Conservation (phyloP, 2,329 filamentous ascomycete species). For the Lachnellula suecica region DNA sequence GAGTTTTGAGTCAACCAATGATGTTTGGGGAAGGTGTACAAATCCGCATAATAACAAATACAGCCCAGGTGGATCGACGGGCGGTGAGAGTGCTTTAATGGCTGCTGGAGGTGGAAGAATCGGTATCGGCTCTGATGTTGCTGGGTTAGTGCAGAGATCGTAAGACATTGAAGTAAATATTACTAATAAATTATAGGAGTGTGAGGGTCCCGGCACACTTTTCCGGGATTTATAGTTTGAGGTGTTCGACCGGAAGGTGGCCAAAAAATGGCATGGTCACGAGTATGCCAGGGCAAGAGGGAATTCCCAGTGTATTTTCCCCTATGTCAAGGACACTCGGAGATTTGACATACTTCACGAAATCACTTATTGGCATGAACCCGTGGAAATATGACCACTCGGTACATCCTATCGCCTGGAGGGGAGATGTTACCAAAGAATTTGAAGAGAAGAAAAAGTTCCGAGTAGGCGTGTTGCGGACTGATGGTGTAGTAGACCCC, state of each 20-base stretch:
- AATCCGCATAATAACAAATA: constrained; percentile 86
- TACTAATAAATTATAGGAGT: constrained; percentile 58
- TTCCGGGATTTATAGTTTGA: constrained; percentile 82
- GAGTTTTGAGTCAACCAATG: constrained; percentile 44
- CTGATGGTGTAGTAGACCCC: constrained; percentile 81
- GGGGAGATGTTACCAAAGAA: constrained; percentile 57
- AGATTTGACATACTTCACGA: constrained; percentile 83
- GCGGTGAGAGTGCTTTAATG: constrained; percentile 70
- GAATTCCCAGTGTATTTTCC: constrained; percentile 83
- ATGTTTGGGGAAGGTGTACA: constrained; percentile 76
- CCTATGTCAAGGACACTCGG: constrained; percentile 87
- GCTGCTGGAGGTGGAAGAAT: constrained; percentile 80
- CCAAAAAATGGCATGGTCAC: constrained; percentile 81
- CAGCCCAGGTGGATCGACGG: constrained; percentile 82
- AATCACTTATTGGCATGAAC: constrained; percentile 73
- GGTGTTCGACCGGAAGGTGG: constrained; percentile 88
- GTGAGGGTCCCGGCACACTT: constrained; percentile 87
- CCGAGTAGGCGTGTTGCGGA: constrained; percentile 73
- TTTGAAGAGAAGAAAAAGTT: constrained; percentile 62
- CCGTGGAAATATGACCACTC: constrained; percentile 88
- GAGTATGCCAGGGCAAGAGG: constrained; percentile 91
- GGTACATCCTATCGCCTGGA: constrained; percentile 83
- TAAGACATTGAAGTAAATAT: not conserved
- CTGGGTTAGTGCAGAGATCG: constrained; percentile 10
- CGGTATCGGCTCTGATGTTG: constrained; percentile 68